Percentiles rank a stretch among this genome's conserved stretches.
Evolutionary conservation across 1,139 yeast species (phyloP).

Genomic region (Pichia sp.): DNA sequence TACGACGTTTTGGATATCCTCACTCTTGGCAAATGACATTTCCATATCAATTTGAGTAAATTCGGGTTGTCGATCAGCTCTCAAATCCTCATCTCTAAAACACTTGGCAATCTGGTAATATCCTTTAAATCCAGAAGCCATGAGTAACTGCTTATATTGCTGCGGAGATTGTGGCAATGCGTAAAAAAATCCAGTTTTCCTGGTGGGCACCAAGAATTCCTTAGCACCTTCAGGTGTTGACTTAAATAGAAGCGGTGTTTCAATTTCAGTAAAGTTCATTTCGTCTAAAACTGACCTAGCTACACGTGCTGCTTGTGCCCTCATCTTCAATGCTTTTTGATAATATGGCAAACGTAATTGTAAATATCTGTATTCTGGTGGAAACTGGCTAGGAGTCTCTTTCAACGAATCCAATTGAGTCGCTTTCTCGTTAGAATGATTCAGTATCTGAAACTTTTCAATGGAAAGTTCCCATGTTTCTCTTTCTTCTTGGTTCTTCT

Average conservation of each 20-base stretch:
- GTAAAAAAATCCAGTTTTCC: slow-evolving; percentile 58
- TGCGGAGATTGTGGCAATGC: slow-evolving; percentile 98
- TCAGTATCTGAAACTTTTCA: slow-evolving; percentile 50
- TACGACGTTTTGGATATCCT: slow-evolving; percentile 64
- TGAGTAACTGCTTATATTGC: slow-evolving; percentile 87
- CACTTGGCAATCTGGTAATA: slow-evolving; percentile 92
- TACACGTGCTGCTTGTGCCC: slow-evolving; percentile 57
- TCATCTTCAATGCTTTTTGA: slow-evolving; percentile 54
- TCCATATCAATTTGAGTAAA: slow-evolving; percentile 95
- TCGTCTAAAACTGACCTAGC: slow-evolving; percentile 51
- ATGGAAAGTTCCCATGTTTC: slow-evolving; percentile 54
- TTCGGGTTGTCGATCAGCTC: slow-evolving; percentile 96
- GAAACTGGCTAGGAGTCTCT: slow-evolving; percentile 47
- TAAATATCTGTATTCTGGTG: slow-evolving; percentile 74
- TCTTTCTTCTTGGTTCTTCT: slow-evolving; percentile 21
- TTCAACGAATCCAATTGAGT: slow-evolving; percentile 65
- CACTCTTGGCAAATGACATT: slow-evolving; percentile 73
- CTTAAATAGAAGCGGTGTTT: slow-evolving; percentile 88
- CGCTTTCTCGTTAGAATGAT: slow-evolving; percentile 57
- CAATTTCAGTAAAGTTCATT: slow-evolving; percentile 67
- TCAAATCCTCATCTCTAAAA: slow-evolving; percentile 90
- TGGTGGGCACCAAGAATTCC: slow-evolving; percentile 90
- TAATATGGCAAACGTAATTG: slow-evolving; percentile 64
- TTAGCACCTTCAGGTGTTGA: slow-evolving; percentile 98
- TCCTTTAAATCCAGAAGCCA: slow-evolving; percentile 86